Base-by-base conservation (phyloP, 2,329 filamentous ascomycete genomes). In the Phoma sp. region DNA sequence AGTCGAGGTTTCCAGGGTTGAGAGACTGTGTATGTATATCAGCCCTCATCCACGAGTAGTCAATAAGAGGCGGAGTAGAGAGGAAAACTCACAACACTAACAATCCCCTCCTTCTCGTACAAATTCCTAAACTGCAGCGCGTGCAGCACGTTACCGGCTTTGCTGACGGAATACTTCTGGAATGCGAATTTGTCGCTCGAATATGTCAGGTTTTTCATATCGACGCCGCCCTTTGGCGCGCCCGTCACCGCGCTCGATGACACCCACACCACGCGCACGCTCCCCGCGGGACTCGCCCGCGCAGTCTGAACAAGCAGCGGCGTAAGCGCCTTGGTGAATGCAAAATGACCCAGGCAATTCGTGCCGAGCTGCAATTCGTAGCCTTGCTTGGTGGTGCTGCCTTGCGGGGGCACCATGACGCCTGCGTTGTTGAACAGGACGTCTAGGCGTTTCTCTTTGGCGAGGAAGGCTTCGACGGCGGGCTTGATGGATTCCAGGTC, bases 371-470 rank as follows among this genome's bases (percentile, higher is more conserved):
- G 72, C 2, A 62, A 17, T 23, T 73, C 68, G 47, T 64, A 55
- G 9, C 62, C 64, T 26, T 71, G 65, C 26, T 59, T 62, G 0
- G 62, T 68, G 12, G 47, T 56, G 7, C 40, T 53, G 0, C 69
- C 73, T 3, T 42, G 38, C 0, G 72, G 69, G 0, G 69, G 62
- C 1, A 66, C 52, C 42, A 69, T 69, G 37, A 78, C 64, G 37
- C 73, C 76, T 3, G 71, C 71, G 39, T 74, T 74, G 43, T 73
- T 74, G 32, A 60, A 64, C 7, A 82, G 67, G 5, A 81, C 73
- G 42, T 81, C 73, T 1, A 82, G 73, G 2, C 69, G 63, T 7
- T 65, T 59, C 54, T 81, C 78, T 7, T 72, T 68, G 1, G 56
- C 47, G 0, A 71, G 51, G 43, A 81, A 81, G 2, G 52, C 56